Percentiles rank a stretch among this genome's conserved stretches.
Conservation (phyloP, 1,139 yeast species). For the Diutina siamensis region DNA sequence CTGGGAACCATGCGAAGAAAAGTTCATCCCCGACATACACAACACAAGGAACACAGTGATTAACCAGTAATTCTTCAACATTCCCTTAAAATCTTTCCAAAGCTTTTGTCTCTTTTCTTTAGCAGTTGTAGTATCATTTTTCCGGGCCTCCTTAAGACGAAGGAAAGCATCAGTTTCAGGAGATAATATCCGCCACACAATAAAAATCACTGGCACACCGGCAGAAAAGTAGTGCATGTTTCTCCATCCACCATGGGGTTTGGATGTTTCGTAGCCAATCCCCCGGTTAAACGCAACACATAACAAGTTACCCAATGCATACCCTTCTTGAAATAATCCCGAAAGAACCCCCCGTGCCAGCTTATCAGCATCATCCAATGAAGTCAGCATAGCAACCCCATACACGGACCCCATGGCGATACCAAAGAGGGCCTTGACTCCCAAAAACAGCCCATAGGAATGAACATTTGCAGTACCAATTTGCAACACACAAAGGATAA, state of each 20-base stretch:
- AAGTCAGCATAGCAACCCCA: slow-evolving; percentile 57
- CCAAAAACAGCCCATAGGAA: slow-evolving; percentile 53
- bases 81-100: slow-evolving; percentile 8
- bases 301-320: slow-evolving; percentile 42
- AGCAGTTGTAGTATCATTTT: slow-evolving; percentile 9
- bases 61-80: slow-evolving; percentile 30
- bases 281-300: slow-evolving; percentile 5
- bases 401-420: slow-evolving; percentile 63
- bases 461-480: slow-evolving; percentile 64
- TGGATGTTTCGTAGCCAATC: not conserved
- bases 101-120: slow-evolving; percentile 1
- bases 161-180: slow-evolving; percentile 53
- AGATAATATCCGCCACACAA: slow-evolving; percentile 31
- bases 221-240: slow-evolving; percentile 74
- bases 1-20: slow-evolving; percentile 65
- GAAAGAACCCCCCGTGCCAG: slow-evolving; percentile 53
- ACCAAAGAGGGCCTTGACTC: slow-evolving; percentile 60
- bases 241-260: slow-evolving; percentile 41
- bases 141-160: slow-evolving; percentile 8
- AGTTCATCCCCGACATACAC: slow-evolving; percentile 40
- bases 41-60: slow-evolving; percentile 32
- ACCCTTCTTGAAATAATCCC: slow-evolving; percentile 63
- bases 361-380: slow-evolving; percentile 56
- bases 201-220: slow-evolving; percentile 50
- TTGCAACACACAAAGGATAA: slow-evolving; percentile 46